Evolutionary conservation across 176 grass and related monocot genomes (phyloP), one percentile per base, ranked within the genome.

Genomic region (Chrysopogon serrulatus): DNA sequence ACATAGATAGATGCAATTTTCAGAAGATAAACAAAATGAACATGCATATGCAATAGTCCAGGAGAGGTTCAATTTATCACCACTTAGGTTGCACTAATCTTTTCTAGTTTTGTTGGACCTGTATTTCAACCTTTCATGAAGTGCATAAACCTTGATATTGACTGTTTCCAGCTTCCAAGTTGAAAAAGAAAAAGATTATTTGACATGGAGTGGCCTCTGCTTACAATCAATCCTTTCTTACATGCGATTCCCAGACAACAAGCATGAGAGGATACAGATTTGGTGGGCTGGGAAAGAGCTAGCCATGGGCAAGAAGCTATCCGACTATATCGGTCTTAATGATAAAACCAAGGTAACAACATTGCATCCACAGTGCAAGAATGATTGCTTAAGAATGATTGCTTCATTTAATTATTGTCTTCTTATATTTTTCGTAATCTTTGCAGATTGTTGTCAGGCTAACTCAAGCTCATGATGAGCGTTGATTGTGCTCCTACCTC

Each of bases 231-330:
- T 19, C 65, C 0, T 21, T 48, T 79, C 64, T 80, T 91, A 21
- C 81, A 39, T 67, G 36, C 11, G 23, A 51, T 72, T 43, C 71
- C 23, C 30, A 88, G 86, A 30, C 43, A 67, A 26, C 57, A 72
- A 85, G 27, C n/a, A 41, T 60, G 80, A 43, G 21, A 53, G 2
- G 6, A 48, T 91, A 41, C 68, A 90, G 3, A 84, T 94, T 79
- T 80, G 84, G 68, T 94, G 87, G 92, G 89, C 82, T 57, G 89
- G 92, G 73, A 92, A 94, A 83, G 87, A 92, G 72, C 54, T 92
- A 32, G 67, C 73, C 6, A 91, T 78, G 39, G 84, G 66, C 43
- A 68, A 94, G 79, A 91, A 54, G 60, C 34, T 94, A 23, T 80
- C 73, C 40, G 87, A 87, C 74, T 94, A 90, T 63, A 57, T 92